These are phyloP conservation scores for Citrus sinensis DNA, from an alignment of 345 rosid species.

Conservation along the genomic window DNA sequence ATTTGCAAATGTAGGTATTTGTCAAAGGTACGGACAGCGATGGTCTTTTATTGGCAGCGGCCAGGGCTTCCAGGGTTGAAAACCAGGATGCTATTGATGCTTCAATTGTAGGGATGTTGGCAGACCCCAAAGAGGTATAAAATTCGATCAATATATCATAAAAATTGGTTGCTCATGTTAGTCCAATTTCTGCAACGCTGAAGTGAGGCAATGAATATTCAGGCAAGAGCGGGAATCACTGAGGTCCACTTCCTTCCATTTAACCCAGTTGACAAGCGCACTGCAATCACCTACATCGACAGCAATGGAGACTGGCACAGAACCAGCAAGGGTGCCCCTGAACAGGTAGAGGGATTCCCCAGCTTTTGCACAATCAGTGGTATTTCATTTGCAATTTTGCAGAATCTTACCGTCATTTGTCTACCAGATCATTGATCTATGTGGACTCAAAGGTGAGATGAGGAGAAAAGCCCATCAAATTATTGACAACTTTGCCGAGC, in stretches of 20 bases:
- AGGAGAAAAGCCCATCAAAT: conserved; percentile 50
- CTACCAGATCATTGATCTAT: conserved; percentile 69
- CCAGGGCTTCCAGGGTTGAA: conserved; percentile 87
- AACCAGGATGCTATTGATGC: conserved; percentile 98
- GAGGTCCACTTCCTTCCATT: conserved; percentile 94
- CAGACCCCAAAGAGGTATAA: conserved; percentile 70
- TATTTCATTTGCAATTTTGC: neutral
- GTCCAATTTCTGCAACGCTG: neutral
- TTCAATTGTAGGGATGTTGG: conserved; percentile 83
- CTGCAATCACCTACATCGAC: conserved; percentile 85
- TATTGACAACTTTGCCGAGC: conserved; percentile 66
- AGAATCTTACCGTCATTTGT: neutral
- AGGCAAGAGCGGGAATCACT: conserved; percentile 88
- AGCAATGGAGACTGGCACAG: conserved; percentile 71
- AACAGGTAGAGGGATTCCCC: conserved; percentile 48
- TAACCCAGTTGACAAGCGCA: conserved; percentile 91
- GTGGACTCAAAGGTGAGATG: conserved; percentile 54
- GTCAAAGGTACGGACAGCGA: conserved; percentile 42
- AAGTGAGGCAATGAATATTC: neutral
- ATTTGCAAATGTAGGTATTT: conserved; percentile 47
- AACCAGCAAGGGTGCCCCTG: conserved; percentile 93
- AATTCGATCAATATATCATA: neutral
- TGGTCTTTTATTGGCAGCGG: conserved; percentile 55
- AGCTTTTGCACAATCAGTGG: neutral
- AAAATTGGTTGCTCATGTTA: neutral